A percentile compares a stretch with the other conserved stretches of the same genome.
These are phyloP conservation scores for Cenchrus americanus DNA, from an alignment of 176 grass and related monocot genomes.

Conservation along the genomic window DNA sequence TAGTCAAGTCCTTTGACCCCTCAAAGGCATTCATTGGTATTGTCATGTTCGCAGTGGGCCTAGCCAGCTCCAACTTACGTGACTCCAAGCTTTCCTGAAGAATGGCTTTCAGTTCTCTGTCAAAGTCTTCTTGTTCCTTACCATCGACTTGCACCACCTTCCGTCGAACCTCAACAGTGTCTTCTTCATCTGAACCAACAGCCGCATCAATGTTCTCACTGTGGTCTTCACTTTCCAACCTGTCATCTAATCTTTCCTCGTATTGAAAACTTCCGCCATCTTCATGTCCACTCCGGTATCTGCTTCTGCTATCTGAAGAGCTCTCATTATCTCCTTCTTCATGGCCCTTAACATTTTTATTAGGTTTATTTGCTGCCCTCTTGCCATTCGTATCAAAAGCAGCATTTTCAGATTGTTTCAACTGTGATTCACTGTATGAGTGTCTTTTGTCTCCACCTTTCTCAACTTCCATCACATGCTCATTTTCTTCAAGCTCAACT, in stretches of 20 bases:
- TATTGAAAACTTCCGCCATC: slow-evolving; percentile 5
- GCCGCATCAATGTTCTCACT: slow-evolving; percentile 41
- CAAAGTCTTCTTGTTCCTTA: slow-evolving; percentile 75
- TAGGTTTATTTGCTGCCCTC: slow-evolving; percentile 38
- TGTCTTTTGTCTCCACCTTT: slow-evolving; percentile 31
- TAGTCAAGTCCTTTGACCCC: slow-evolving; percentile 44
- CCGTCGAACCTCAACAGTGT: slow-evolving; percentile 58
- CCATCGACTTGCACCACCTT: slow-evolving; percentile 59
- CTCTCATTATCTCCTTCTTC: slow-evolving; percentile 57
- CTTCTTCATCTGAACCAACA: slow-evolving; percentile 69
- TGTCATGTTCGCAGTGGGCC: slow-evolving; percentile 67
- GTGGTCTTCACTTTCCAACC: slow-evolving; percentile 43
- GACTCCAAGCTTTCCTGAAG: slow-evolving; percentile 82
- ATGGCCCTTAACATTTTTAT: slow-evolving; percentile 48
- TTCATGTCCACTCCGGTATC: slow-evolving; percentile 42
- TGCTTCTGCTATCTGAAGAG: slow-evolving; percentile 61
- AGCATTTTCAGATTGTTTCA: slow-evolving; percentile 35
- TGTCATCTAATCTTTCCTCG: too few relatives aligned
- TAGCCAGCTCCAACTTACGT: slow-evolving; percentile 61
- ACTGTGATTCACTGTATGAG: slow-evolving; percentile 30
- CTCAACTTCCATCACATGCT: slow-evolving; percentile 38
- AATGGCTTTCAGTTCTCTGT: slow-evolving; percentile 67
- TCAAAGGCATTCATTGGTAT: slow-evolving; percentile 78
- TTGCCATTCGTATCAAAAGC: slow-evolving; percentile 43
- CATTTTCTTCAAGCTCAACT: slow-evolving; percentile 74